phyloP scores from a whole-genome alignment of 1,284 basidiomycete species.

The Naganishia cerealis region DNA sequence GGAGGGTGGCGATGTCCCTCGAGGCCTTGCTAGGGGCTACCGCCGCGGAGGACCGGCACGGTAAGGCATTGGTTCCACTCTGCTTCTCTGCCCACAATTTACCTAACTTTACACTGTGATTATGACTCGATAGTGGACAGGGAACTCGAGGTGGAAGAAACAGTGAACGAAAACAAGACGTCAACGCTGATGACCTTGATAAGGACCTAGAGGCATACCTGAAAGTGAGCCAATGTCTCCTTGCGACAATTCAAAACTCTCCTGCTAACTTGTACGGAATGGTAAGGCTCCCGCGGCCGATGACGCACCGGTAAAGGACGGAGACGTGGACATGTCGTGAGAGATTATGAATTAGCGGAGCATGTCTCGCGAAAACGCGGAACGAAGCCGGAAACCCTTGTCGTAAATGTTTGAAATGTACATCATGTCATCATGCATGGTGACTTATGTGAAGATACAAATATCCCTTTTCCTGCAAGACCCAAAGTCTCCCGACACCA shows the following conservation, averaged over 20 bases:
- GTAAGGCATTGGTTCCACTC: neutral
- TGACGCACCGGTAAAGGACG: constrained; percentile 30
- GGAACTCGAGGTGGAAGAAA: constrained; percentile 20
- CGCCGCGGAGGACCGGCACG: constrained; percentile 26
- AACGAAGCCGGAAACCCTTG: neutral
- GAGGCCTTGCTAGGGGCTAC: constrained; percentile 23
- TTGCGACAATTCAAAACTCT: constrained; percentile 49
- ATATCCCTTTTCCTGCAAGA: neutral
- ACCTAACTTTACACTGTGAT: neutral
- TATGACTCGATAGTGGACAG: constrained; percentile 12
- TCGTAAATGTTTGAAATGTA: neutral
- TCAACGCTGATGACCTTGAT: constrained; percentile 81
- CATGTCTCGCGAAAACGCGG: neutral
- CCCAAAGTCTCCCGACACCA: neutral
- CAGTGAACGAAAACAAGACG: constrained; percentile 40
- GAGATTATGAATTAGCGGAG: constrained; percentile 10
- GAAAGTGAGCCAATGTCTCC: constrained; percentile 48
- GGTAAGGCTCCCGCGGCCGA: constrained; percentile 14
- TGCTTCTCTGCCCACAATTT: neutral
- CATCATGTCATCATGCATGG: neutral
- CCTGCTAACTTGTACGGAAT: neutral
- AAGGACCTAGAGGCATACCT: constrained; percentile 89
- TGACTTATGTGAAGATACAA: constrained; percentile 6
- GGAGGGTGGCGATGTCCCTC: constrained; percentile 19
- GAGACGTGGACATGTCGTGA: constrained; percentile 48